Evolutionary conservation across 176 grass and related monocot species (phyloP).

Genomic region (Alloteropsis semialata): DNA sequence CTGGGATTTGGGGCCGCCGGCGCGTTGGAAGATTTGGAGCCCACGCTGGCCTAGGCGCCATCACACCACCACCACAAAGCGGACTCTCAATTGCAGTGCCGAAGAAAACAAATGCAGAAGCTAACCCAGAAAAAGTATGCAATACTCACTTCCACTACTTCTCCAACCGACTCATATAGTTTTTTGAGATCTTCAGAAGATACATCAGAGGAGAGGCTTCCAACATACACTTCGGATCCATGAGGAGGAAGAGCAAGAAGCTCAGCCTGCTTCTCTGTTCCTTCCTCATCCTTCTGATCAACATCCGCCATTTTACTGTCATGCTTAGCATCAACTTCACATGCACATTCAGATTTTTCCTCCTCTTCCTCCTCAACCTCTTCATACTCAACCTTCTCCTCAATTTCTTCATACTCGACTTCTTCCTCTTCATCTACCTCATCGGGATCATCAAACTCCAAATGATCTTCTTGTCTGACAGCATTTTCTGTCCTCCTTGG

Average conservation of each 20-base stretch:
- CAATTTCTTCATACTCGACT: constrained; percentile 65
- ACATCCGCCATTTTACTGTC: constrained; percentile 13
- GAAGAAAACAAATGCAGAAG: constrained; percentile 18
- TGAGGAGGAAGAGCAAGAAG: constrained; percentile 90
- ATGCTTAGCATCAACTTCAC: no score
- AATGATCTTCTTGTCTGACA: constrained; percentile 36
- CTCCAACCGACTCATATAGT: no score
- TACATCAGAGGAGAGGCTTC: no score
- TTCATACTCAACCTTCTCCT: constrained; percentile 59
- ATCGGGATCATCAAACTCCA: no score
- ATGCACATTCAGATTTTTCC: constrained; percentile 32
- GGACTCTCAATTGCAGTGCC: constrained; percentile 12
- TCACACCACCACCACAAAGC: no score
- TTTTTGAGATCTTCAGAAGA: no score
- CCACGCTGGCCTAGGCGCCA: no score
- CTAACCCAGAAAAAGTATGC: no score
- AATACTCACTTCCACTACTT: no score
- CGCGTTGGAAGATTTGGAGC: no score
- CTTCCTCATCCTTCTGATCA: constrained; percentile 31
- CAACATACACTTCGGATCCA: no score
- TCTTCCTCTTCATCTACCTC: constrained; percentile 69
- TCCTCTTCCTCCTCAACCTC: constrained; percentile 51
- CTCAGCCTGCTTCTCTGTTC: constrained; percentile 50
- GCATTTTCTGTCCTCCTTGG: constrained; percentile 51
- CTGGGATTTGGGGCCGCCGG: no score